A percentile compares a stretch with the other conserved stretches of the same genome.
Evolutionary conservation across 495 filamentous ascomycete genomes (phyloP).

Genomic region (Talaromyces adpressus): DNA sequence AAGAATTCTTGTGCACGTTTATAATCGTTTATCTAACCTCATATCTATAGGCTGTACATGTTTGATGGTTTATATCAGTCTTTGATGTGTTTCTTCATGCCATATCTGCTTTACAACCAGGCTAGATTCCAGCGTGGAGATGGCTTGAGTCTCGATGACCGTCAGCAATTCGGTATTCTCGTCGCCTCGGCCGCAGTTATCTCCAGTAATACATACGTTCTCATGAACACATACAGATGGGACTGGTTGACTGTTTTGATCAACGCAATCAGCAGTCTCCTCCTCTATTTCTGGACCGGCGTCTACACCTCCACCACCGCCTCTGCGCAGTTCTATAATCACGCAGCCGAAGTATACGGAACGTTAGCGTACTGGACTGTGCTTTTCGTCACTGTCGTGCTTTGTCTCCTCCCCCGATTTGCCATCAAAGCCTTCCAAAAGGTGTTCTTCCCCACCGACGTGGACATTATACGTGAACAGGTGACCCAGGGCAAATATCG

Average conservation of each 20-base stretch:
- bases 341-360: constrained; percentile 71
- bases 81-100: constrained; percentile 85
- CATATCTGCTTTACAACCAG: constrained; percentile 66
- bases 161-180: constrained; percentile 74
- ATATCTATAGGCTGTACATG: constrained; percentile 76
- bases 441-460: constrained; percentile 82
- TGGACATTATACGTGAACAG: constrained; percentile 95
- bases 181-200: constrained; percentile 73
- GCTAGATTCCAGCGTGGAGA: constrained; percentile 59
- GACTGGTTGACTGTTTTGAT: constrained; percentile 90
- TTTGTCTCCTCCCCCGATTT: constrained; percentile 82
- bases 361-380: constrained; percentile 81
- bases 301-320: constrained; percentile 69
- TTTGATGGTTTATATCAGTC: constrained; percentile 91
- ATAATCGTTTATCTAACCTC: not conserved
- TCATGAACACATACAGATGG: constrained; percentile 96
- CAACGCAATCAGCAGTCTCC: constrained; percentile 68
- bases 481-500: constrained; percentile 70
- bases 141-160: constrained; percentile 68
- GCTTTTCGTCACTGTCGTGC: constrained; percentile 62
- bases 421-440: constrained; percentile 82
- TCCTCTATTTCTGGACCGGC: constrained; percentile 96
- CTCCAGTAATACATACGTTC: constrained; percentile 82
- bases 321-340: constrained; percentile 67
- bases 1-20: constrained; percentile 18